Evolutionary conservation across 2,329 filamentous ascomycete genomes (phyloP).

Genomic region (Xylaria sp.): DNA sequence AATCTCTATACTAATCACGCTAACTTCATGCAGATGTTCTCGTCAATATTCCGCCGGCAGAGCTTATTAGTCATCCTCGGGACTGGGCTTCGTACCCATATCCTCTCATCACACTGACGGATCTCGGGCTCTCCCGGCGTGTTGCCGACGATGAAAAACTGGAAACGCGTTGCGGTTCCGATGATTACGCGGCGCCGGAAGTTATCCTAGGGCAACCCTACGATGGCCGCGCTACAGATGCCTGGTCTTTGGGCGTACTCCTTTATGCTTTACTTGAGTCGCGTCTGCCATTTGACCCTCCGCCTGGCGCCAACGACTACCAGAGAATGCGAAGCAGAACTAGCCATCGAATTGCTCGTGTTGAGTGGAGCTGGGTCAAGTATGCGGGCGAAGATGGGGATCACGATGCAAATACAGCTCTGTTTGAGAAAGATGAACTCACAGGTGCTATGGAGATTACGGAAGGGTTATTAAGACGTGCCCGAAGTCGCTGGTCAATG

Average conservation of each 20-base stretch:
- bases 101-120: slow-evolving; percentile 86
- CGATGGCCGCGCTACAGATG: slow-evolving; percentile 88
- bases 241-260: slow-evolving; percentile 92
- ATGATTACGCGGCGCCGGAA: slow-evolving; percentile 96
- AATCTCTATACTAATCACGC: slow-evolving; percentile 5
- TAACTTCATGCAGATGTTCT: slow-evolving; percentile 73
- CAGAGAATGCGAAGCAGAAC: slow-evolving; percentile 79
- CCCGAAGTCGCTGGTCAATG: slow-evolving; percentile 76
- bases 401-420: slow-evolving; percentile 71
- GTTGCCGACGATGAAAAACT: slow-evolving; percentile 86
- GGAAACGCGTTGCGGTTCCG: slow-evolving; percentile 92
- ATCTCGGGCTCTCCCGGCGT: slow-evolving; percentile 85
- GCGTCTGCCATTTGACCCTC: slow-evolving; percentile 90
- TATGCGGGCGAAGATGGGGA: slow-evolving; percentile 86
- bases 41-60: slow-evolving; percentile 76
- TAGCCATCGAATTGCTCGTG: slow-evolving; percentile 91
- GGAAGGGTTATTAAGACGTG: slow-evolving; percentile 82
- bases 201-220: slow-evolving; percentile 95
- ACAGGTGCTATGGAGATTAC: slow-evolving; percentile 80
- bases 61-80: slow-evolving; percentile 65
- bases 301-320: slow-evolving; percentile 78
- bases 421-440: slow-evolving; percentile 68
- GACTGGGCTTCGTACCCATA: slow-evolving; percentile 80
- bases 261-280: slow-evolving; percentile 93
- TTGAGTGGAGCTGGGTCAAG: slow-evolving; percentile 93